phyloP scores from a whole-genome alignment of 768 basidiomycete species.

The Trametes elegans region DNA sequence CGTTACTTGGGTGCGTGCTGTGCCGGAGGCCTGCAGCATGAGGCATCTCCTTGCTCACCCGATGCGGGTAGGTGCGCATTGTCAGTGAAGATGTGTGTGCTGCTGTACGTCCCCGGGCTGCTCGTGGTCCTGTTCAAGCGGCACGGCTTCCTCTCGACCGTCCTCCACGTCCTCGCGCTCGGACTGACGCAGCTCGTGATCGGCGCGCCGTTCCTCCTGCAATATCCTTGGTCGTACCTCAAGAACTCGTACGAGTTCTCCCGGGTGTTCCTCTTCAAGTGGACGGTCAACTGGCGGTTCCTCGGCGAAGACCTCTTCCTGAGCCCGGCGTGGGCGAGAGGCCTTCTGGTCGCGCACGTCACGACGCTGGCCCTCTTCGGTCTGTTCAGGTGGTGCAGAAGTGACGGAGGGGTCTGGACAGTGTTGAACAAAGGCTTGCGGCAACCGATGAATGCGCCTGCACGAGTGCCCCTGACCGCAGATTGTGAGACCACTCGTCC shows the following conservation, averaged over 20 bases:
- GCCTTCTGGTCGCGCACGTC: constrained; percentile 67
- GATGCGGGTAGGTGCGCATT: constrained; percentile 59
- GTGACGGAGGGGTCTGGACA: constrained; percentile 61
- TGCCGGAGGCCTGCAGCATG: too few species aligned
- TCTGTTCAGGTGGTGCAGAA: constrained; percentile 69
- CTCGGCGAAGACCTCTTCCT: constrained; percentile 76
- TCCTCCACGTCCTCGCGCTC: constrained; percentile 48
- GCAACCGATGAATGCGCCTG: constrained; percentile 49
- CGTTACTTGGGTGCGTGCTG: constrained; percentile 75
- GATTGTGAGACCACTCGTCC: constrained; percentile 52
- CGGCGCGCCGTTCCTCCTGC: constrained; percentile 67
- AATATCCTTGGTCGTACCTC: constrained; percentile 63
- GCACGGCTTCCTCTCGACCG: constrained; percentile 52
- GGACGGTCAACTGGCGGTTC: constrained; percentile 99
- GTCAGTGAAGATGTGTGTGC: constrained; percentile 92
- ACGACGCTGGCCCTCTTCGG: constrained; percentile 62
- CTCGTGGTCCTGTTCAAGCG: constrained; percentile 80
- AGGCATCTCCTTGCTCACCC: neutral
- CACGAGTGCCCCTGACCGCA: constrained; percentile 44
- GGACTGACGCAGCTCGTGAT: constrained; percentile 55
- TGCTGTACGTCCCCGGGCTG: constrained; percentile 88
- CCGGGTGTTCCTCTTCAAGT: constrained; percentile 88
- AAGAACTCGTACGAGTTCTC: constrained; percentile 81
- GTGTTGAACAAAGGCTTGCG: constrained; percentile 56
- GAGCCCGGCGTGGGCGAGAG: constrained; percentile 54